These are phyloP conservation scores for Ascochyta pisi DNA, from an alignment of 2,329 filamentous ascomycete genomes.

Conservation along the genomic window DNA sequence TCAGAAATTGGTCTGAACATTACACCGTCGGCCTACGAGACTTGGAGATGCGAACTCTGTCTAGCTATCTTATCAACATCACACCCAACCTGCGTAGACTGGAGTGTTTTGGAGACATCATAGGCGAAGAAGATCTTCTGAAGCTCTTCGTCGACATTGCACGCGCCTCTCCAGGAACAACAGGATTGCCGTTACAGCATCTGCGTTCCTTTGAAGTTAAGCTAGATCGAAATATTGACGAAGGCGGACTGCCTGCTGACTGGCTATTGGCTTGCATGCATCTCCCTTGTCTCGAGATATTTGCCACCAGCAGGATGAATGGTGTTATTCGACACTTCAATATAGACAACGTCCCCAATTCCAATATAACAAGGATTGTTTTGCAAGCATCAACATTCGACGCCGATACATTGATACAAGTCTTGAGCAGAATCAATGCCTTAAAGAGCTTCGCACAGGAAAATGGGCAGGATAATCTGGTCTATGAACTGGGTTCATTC, in stretches of 20 bases:
- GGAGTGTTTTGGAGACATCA: not conserved
- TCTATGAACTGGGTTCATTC: not conserved
- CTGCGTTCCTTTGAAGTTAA: not conserved
- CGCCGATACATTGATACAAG: not conserved
- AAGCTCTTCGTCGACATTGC: not conserved
- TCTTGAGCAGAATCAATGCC: not conserved
- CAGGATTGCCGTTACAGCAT: not conserved
- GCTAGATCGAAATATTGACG: not conserved
- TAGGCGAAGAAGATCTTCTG: not conserved
- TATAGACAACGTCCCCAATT: not conserved
- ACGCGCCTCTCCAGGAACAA: not conserved
- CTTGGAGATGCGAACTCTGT: not conserved
- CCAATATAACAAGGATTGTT: not conserved
- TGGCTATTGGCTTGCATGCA: not conserved
- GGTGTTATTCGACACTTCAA: not conserved
- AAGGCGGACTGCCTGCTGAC: not conserved
- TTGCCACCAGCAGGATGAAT: not conserved
- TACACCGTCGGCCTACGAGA: not conserved
- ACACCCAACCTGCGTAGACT: not conserved
- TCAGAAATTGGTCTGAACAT: not conserved
- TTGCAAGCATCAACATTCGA: not conserved
- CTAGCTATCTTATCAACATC: not conserved
- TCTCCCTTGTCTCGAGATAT: not conserved
- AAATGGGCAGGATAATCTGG: not conserved
- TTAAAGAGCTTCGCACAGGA: not conserved